Conservation (phyloP, 306 rosid genomes). For the Begonia loranthoides region DNA sequence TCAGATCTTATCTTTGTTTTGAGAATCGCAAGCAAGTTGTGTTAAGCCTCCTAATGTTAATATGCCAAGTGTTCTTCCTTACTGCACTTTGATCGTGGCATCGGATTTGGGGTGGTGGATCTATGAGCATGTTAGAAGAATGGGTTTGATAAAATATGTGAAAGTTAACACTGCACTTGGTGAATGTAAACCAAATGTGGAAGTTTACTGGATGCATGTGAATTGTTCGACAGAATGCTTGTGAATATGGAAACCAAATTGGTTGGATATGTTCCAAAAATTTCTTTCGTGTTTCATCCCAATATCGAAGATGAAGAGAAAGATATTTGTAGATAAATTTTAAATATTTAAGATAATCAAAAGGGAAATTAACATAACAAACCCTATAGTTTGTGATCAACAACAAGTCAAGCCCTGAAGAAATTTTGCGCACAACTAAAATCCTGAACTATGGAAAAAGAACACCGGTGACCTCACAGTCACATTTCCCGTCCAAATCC, state of each 20-base stretch:
- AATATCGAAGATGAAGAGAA: constrained; percentile 54
- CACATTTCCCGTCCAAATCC: no score
- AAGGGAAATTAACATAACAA: constrained; percentile 82
- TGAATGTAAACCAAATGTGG: constrained; percentile 84
- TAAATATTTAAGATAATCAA: constrained; percentile 62
- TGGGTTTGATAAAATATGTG: constrained; percentile 42
- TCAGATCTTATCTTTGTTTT: constrained; percentile 65
- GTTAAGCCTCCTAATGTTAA: constrained; percentile 63
- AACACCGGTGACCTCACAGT: no score
- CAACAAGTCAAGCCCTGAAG: no score
- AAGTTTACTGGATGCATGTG: constrained; percentile 48
- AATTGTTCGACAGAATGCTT: constrained; percentile 44
- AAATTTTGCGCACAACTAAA: no score
- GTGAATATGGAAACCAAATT: constrained; percentile 46
- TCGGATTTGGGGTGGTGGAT: constrained; percentile 70
- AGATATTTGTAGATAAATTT: no score
- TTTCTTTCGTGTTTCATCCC: constrained; percentile 52
- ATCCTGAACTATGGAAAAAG: no score
- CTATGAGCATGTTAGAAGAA: constrained; percentile 66
- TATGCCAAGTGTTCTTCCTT: constrained; percentile 54
- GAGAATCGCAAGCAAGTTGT: constrained; percentile 48
- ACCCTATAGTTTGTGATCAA: constrained; percentile 69
- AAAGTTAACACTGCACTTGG: constrained; percentile 76
- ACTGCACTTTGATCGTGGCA: constrained; percentile 59
- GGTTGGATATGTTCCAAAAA: constrained; percentile 66